Evolutionary conservation across 2,329 filamentous ascomycete species (phyloP).

Genomic region (Pseudopithomyces maydicus): DNA sequence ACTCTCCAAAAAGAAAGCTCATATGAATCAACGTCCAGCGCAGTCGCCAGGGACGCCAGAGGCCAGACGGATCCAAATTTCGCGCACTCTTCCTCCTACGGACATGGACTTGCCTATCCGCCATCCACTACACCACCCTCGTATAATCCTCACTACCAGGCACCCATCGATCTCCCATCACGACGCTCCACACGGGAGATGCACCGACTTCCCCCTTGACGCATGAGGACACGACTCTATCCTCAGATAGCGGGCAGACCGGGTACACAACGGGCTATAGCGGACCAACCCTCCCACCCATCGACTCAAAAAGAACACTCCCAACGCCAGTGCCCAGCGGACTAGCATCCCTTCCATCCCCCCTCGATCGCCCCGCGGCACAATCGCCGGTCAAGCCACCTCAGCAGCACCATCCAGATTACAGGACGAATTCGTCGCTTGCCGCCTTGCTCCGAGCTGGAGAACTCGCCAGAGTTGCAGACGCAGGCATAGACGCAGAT

Average conservation of each 20-base stretch:
- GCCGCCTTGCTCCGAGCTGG: constrained; percentile 45
- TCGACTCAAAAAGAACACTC: constrained; percentile 42
- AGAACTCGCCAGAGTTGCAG: constrained; percentile 42
- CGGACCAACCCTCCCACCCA: constrained; percentile 20
- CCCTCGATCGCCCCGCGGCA: constrained; percentile 32
- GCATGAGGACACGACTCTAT: constrained; percentile 47
- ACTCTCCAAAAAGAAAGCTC: constrained; percentile 30
- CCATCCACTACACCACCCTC: constrained; percentile 26
- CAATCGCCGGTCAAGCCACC: constrained; percentile 21
- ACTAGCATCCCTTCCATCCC: constrained; percentile 32
- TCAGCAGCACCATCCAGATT: constrained; percentile 28
- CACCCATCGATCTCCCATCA: constrained; percentile 34
- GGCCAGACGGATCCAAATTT: constrained; percentile 23
- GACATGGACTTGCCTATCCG: constrained; percentile 18
- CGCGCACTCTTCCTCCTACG: constrained; percentile 24
- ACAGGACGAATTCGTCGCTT: constrained; percentile 39
- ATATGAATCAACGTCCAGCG: constrained; percentile 26
- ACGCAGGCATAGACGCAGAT: not conserved
- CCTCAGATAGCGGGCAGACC: constrained; percentile 43
- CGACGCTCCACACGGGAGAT: constrained; percentile 37
- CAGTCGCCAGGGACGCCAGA: constrained; percentile 25
- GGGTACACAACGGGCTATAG: constrained; percentile 20
- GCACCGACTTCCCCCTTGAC: constrained; percentile 38
- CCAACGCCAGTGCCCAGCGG: constrained; percentile 44
- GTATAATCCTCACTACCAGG: constrained; percentile 27